A percentile compares a stretch with the other conserved stretches of the same genome.
phyloP scores from a whole-genome alignment of 495 filamentous ascomycete species.

The Neurospora sp. region DNA sequence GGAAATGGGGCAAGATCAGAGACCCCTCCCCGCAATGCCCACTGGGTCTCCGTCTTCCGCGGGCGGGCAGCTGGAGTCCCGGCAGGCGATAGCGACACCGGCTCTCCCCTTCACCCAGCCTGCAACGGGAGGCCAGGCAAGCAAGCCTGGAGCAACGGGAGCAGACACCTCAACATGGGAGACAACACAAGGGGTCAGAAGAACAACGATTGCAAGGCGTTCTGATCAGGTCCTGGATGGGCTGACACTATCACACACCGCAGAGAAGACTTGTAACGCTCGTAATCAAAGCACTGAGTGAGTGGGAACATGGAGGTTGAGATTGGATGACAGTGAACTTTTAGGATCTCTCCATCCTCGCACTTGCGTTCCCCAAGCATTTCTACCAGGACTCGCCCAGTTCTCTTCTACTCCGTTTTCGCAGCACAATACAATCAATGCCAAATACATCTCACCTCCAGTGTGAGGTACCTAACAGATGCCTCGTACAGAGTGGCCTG shows the following conservation, averaged over 20 bases:
- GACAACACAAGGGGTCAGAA: background rate
- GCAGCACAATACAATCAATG: background rate
- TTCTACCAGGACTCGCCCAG: background rate
- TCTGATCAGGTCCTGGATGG: background rate
- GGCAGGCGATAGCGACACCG: background rate
- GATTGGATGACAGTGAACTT: background rate
- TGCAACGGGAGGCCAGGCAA: background rate
- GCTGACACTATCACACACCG: background rate
- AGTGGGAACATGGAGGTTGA: background rate
- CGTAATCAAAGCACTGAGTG: background rate
- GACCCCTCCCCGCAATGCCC: background rate
- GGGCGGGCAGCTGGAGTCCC: background rate
- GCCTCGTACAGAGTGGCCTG: background rate
- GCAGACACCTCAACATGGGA: background rate
- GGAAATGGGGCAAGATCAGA: conserved; percentile 11
- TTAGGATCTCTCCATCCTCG: background rate
- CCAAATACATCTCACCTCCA: background rate
- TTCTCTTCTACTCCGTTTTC: background rate
- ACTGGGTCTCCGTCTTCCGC: background rate
- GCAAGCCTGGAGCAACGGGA: background rate
- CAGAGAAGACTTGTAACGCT: background rate
- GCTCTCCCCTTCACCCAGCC: background rate
- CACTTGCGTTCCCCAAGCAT: background rate
- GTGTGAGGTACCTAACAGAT: background rate
- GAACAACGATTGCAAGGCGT: background rate